A percentile compares a stretch with the other conserved stretches of the same genome.
These are phyloP conservation scores for Coemansia sp. DNA, from an alignment of 192 early-diverging fungal genomes.

Conservation along the genomic window DNA sequence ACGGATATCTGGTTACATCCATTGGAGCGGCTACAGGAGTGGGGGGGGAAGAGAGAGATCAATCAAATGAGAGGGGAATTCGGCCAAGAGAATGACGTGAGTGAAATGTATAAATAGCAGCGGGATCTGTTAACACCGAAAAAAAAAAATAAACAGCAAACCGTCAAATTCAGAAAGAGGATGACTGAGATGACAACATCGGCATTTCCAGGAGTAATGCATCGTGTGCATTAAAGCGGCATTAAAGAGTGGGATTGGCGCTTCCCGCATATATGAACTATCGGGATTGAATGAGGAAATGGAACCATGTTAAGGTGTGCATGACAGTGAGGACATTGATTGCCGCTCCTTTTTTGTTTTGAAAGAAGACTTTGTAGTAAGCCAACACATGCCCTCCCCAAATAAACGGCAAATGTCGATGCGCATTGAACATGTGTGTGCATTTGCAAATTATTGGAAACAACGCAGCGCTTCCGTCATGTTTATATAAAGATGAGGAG, in stretches of 20 bases:
- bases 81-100: not conserved
- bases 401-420: not conserved
- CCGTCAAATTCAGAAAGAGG: not conserved
- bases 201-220: not conserved
- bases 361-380: constrained; percentile 2
- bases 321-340: not conserved
- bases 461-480: not conserved
- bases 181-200: not conserved
- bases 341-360: not conserved
- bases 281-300: not conserved
- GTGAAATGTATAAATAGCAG: constrained; percentile 4
- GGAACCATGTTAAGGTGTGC: not conserved
- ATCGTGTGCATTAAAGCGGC: not conserved
- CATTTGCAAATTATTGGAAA: constrained; percentile 4
- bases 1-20: constrained; percentile 36
- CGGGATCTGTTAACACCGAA: not conserved
- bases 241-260: constrained; percentile 6
- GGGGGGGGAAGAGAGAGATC: too few relatives aligned
- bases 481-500: not conserved
- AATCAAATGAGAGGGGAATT: not conserved
- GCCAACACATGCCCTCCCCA: not conserved
- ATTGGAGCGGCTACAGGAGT: constrained; percentile 52
- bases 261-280: not conserved
- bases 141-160: not conserved
- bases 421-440: not conserved